Base-by-base conservation (phyloP, 257 asterid genomes). In the Solanum boliviense region DNA sequence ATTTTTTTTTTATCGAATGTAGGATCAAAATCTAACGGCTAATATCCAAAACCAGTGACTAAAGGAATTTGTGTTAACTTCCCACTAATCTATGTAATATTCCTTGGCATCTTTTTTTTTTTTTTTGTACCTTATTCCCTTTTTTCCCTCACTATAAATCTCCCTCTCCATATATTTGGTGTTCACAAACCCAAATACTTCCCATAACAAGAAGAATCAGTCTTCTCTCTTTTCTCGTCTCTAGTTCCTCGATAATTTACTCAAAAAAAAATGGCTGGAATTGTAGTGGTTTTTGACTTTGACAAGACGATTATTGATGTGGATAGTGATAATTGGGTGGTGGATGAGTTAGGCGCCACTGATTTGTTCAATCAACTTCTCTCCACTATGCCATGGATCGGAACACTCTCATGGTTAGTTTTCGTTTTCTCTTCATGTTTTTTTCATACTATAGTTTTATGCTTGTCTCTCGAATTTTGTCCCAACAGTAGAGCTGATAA, bases 301-400 rank as follows among this genome's bases (percentile, higher is more conserved):
- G 92, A 90, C 86, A 89, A 90, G 88, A 90, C 90, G 13, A 90
- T 90, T 23, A 90, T 90, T 23, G 91, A 90, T 4, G 35, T 90
- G 46, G 92, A 90, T 46, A 90, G 91, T 71, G 92, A 90, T 86
- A 90, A 90, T 25, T 90, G 92, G 92, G 89, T 90, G 65, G 86
- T 88, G 71, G 91, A 87, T 79, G 87, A 84, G 68, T 62, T 90
- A 36, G 91, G 87, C 3, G 87, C 74, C n/a, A 90, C 87, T 3
- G 89, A 85, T 70, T 88, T 87, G 38, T 90, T 90, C 86, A 87
- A 89, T 36, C 86, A 87, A 44, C 90, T 90, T 65, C 90, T 90
- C 31, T 52, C 89, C 3, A 90, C 92, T 88, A 90, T 90, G 91
- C 92, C 91, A 0, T 90, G 91, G 32, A 31, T 31, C 32, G 32